These are phyloP conservation scores for Chlorencoelia australis DNA, from an alignment of 2,329 filamentous ascomycete species.

Conservation along the genomic window DNA sequence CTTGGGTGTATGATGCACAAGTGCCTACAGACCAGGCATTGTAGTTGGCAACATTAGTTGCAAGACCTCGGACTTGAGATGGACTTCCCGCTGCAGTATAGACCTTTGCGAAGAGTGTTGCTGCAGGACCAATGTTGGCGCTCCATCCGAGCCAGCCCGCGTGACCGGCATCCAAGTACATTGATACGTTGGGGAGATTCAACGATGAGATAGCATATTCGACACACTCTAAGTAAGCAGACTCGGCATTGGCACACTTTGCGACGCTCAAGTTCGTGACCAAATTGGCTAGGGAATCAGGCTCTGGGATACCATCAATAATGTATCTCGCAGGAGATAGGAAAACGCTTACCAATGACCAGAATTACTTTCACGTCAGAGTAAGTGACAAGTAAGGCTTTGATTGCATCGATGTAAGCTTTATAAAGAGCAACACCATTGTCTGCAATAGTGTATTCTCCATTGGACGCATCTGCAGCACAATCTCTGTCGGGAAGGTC, in stretches of 20 bases:
- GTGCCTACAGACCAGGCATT: constrained; percentile 40
- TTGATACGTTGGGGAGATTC: constrained; percentile 50
- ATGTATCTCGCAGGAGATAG: background rate
- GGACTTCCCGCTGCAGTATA: constrained; percentile 38
- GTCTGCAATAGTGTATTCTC: constrained; percentile 47
- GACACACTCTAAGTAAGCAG: constrained; percentile 44
- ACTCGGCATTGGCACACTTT: constrained; percentile 43
- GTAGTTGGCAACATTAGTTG: constrained; percentile 50
- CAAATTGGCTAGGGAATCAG: constrained; percentile 52
- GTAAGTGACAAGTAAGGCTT: constrained; percentile 40
- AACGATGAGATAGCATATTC: constrained; percentile 46
- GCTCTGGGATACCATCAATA: constrained; percentile 32
- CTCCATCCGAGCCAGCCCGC: constrained; percentile 56
- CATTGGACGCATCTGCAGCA: constrained; percentile 52
- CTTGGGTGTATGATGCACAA: constrained; percentile 31
- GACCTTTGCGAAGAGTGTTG: constrained; percentile 36
- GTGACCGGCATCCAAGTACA: constrained; percentile 56
- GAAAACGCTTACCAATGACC: constrained; percentile 33
- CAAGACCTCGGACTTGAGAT: constrained; percentile 39
- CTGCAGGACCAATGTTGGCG: constrained; percentile 44
- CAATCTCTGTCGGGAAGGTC: constrained; percentile 55
- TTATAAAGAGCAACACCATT: constrained; percentile 39
- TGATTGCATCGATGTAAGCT: constrained; percentile 45
- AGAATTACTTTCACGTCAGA: constrained; percentile 39
- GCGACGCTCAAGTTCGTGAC: constrained; percentile 47